A percentile compares a stretch with the other conserved stretches of the same genome.
phyloP scores from a whole-genome alignment of 306 rosid species.

The Cucurbita ficifolia region DNA sequence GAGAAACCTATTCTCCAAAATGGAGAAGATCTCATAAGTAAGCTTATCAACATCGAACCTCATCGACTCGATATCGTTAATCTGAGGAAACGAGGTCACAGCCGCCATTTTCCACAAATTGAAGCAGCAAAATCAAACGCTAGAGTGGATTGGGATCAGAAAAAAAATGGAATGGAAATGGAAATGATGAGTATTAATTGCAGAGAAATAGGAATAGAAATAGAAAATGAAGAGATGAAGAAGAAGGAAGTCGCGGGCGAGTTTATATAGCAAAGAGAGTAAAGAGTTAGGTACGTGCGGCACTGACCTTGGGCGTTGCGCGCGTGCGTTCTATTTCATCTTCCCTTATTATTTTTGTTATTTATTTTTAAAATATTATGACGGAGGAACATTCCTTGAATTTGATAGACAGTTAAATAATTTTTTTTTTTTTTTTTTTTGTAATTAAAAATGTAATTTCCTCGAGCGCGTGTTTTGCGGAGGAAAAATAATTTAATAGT shows the following conservation, averaged over 20 bases:
- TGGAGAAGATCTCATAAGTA: slow-evolving; percentile 85
- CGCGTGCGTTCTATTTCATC: slow-evolving; percentile 1
- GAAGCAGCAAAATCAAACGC: background rate
- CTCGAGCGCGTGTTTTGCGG: background rate
- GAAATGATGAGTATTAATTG: background rate
- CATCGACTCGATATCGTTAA: slow-evolving; percentile 15
- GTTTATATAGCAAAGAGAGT: background rate
- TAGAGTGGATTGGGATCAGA: background rate
- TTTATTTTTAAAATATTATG: background rate
- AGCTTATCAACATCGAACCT: slow-evolving; percentile 57
- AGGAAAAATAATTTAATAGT: background rate
- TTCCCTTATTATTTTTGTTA: no score
- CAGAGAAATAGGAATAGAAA: background rate
- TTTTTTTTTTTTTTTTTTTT: no score
- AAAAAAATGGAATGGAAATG: background rate
- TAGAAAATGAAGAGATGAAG: background rate
- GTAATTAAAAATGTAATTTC: background rate
- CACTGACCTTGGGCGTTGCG: background rate
- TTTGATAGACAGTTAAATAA: background rate
- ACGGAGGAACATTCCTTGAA: background rate
- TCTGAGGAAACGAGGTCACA: slow-evolving; percentile 27
- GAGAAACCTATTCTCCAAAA: slow-evolving; percentile 71
- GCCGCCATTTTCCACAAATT: slow-evolving; percentile 45
- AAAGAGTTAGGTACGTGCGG: slow-evolving; percentile 1
- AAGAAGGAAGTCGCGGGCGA: background rate